Evolutionary conservation across 306 rosid species (phyloP).

Genomic region (Quercus rubra): DNA sequence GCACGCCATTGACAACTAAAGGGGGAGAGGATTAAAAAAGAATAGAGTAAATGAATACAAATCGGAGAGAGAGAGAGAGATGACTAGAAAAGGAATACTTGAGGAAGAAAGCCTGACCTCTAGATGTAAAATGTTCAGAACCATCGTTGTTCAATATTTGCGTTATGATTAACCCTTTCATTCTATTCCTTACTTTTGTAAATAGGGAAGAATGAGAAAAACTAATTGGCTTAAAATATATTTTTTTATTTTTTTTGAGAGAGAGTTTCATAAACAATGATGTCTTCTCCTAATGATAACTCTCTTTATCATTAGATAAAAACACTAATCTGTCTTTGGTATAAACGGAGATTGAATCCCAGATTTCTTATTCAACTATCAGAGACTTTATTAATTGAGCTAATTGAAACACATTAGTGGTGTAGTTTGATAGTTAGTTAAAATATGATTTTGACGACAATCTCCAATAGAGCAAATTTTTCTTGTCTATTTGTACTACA

Average conservation of each 20-base stretch:
- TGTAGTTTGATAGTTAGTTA: conserved; percentile 30
- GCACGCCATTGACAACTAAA: conserved; percentile 43
- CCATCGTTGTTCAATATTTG: conserved; percentile 15
- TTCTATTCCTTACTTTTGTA: conserved; percentile 49
- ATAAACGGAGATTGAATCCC: fast-evolving
- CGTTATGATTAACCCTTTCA: conserved; percentile 35
- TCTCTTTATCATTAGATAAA: too few relatives aligned
- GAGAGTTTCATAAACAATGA: too few relatives aligned
- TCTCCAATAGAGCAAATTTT: background rate
- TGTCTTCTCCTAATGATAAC: fast-evolving
- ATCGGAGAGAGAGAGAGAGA: background rate
- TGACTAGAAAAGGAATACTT: conserved; percentile 7
- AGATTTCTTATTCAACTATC: too few relatives aligned
- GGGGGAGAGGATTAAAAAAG: background rate
- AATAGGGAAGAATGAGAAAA: conserved; percentile 41
- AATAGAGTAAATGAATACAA: background rate
- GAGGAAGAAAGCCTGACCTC: conserved; percentile 20
- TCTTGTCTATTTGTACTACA: background rate
- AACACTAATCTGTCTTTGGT: fast-evolving
- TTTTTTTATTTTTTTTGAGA: too few relatives aligned
- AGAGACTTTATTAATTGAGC: too few relatives aligned
- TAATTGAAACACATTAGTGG: background rate
- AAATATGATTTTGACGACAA: conserved; percentile 25
- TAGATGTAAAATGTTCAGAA: conserved; percentile 16
- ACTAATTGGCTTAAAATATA: conserved; percentile 30